Conservation (phyloP, 441 rosid genomes). For the Jatropha multifida region DNA sequence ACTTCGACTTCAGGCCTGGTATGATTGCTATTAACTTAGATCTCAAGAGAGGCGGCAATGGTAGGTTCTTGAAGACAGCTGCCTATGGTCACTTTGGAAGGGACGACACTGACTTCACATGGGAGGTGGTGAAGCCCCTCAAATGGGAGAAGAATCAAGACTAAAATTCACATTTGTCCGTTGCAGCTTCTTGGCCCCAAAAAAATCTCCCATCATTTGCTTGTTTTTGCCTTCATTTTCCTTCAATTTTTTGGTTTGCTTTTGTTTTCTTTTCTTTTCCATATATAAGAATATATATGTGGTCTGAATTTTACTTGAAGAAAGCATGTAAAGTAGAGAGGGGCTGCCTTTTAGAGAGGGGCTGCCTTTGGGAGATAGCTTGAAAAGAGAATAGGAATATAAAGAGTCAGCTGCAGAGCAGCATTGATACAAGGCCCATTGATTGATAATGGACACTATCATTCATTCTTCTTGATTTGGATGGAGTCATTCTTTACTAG, state of each 20-base stretch:
- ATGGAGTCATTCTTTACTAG: too few relatives aligned
- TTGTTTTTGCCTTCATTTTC: background rate
- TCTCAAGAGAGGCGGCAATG: slow-evolving; percentile 48
- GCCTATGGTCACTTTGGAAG: slow-evolving; percentile 55
- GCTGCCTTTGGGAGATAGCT: background rate
- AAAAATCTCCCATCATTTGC: background rate
- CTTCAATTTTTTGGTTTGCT: background rate
- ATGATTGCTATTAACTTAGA: slow-evolving; percentile 51
- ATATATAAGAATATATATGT: slow-evolving; percentile 1
- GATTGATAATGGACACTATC: background rate
- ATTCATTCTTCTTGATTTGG: background rate
- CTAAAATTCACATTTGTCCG: slow-evolving; percentile 10
- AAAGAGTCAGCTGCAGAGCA: slow-evolving; percentile 1
- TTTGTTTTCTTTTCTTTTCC: background rate
- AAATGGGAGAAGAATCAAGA: slow-evolving; percentile 27
- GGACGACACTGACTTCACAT: slow-evolving; percentile 27
- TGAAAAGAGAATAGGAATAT: background rate
- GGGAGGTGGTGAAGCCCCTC: slow-evolving; percentile 48
- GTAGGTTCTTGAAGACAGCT: slow-evolving; percentile 54
- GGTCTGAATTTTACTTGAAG: background rate
- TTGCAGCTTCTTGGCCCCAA: background rate
- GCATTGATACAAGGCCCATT: background rate
- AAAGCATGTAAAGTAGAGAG: slow-evolving; percentile 3
- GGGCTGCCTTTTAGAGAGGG: background rate
- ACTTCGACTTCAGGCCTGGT: slow-evolving; percentile 49